Percentiles rank a stretch among this genome's conserved stretches.
Conservation (phyloP, 2,329 filamentous ascomycete genomes). For the Beauveria sp. region DNA sequence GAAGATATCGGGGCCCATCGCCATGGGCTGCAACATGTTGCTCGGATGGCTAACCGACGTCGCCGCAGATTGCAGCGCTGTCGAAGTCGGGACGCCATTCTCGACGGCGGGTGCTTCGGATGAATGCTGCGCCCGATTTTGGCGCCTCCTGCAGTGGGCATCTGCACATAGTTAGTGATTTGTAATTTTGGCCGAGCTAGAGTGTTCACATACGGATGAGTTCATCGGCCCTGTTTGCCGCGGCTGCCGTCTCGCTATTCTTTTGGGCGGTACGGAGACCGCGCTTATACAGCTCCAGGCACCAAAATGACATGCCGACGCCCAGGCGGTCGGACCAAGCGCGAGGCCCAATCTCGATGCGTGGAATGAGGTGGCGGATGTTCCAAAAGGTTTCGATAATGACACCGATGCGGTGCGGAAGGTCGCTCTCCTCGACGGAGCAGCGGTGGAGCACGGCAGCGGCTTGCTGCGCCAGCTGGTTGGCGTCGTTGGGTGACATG, state of each 20-base stretch:
- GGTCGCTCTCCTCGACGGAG: slow-evolving; percentile 41
- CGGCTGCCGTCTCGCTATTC: slow-evolving; percentile 19
- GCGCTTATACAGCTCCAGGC: slow-evolving; percentile 38
- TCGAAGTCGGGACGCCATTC: not conserved
- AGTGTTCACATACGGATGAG: slow-evolving; percentile 21
- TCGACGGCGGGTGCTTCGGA: not conserved
- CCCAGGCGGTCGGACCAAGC: slow-evolving; percentile 39
- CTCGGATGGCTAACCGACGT: slow-evolving; percentile 10
- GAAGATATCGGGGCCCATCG: slow-evolving; percentile 25
- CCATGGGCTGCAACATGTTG: slow-evolving; percentile 16
- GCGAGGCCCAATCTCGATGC: slow-evolving; percentile 31
- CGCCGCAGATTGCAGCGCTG: not conserved
- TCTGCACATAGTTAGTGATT: not conserved
- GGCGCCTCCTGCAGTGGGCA: not conserved
- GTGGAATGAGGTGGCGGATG: slow-evolving; percentile 29
- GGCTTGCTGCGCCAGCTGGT: slow-evolving; percentile 23
- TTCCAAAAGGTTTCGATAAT: slow-evolving; percentile 45
- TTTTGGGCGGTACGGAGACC: slow-evolving; percentile 31
- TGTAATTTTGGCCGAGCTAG: not conserved
- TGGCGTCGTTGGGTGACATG: slow-evolving; percentile 22
- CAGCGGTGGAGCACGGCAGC: slow-evolving; percentile 32
- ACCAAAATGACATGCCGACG: slow-evolving; percentile 43
- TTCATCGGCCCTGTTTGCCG: slow-evolving; percentile 23
- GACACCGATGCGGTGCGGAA: slow-evolving; percentile 36
- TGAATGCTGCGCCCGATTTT: not conserved